Percentiles rank a stretch among this genome's conserved stretches.
Conservation (phyloP, 1,284 basidiomycete genomes). For the Ceratobasidium sp. region DNA sequence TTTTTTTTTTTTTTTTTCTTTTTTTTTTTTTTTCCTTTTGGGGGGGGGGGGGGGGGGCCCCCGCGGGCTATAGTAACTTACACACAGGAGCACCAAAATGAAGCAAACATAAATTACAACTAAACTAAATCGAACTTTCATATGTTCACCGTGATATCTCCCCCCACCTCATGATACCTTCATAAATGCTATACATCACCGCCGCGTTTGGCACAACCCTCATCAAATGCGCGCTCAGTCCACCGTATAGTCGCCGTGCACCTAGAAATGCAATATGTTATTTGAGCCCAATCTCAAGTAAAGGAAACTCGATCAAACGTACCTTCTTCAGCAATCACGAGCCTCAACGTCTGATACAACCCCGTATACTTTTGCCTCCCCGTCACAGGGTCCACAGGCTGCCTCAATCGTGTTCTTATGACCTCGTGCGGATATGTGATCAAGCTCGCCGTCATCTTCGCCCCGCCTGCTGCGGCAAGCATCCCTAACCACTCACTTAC, state of each 20-base stretch:
- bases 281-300: not conserved
- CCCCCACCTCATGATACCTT: constrained; percentile 73
- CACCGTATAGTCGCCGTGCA: constrained; percentile 85
- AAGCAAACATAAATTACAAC: constrained; percentile 26
- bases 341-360: constrained; percentile 83
- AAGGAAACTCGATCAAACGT: not conserved
- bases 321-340: constrained; percentile 87
- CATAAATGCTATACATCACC: constrained; percentile 93
- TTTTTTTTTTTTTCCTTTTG: not conserved
- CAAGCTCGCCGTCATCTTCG: constrained; percentile 92
- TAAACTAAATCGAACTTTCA: not conserved
- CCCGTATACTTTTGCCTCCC: constrained; percentile 78
- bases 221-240: constrained; percentile 94
- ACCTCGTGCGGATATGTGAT: constrained; percentile 99
- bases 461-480: constrained; percentile 90
- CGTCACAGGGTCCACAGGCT: constrained; percentile 75
- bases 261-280: constrained; percentile 59
- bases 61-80: constrained; percentile 7
- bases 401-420: constrained; percentile 89
- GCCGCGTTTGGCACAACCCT: constrained; percentile 97
- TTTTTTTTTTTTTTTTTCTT: too few relatives aligned
- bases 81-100: not conserved
- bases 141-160: not conserved
- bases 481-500: constrained; percentile 78
- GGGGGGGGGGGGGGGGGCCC: too few relatives aligned